A percentile compares a stretch with the other conserved stretches of the same genome.
Conservation (phyloP, 257 asterid species). For the Pogostemon cablin region DNA sequence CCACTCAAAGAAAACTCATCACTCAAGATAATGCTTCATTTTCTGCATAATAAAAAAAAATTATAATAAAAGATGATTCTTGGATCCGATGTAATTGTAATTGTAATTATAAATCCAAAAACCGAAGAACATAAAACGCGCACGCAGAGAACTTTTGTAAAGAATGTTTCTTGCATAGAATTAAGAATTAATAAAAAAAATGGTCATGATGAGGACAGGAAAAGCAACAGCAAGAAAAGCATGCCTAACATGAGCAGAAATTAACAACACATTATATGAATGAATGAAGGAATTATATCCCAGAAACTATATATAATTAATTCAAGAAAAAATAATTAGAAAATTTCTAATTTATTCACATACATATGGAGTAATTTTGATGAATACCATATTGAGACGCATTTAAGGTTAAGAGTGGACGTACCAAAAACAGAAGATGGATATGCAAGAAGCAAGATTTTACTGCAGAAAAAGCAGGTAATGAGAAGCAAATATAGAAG, state of each 20-base stretch:
- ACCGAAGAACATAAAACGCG: neutral
- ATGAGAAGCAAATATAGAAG: constrained; percentile 18
- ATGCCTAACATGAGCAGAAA: constrained; percentile 27
- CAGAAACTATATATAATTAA: neutral
- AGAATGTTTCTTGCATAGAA: constrained; percentile 39
- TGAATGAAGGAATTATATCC: neutral
- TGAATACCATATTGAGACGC: too few relatives aligned
- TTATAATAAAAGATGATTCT: constrained; percentile 15
- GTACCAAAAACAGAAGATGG: constrained; percentile 37
- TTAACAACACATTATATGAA: constrained; percentile 14
- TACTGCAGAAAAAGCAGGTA: constrained; percentile 18
- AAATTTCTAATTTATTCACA: neutral
- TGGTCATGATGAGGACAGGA: constrained; percentile 38
- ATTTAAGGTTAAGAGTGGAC: neutral
- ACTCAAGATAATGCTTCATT: constrained; percentile 38
- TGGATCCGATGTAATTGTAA: constrained; percentile 53
- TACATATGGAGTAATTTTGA: constrained; percentile 11
- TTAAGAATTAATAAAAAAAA: constrained; percentile 25
- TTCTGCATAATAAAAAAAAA: constrained; percentile 35
- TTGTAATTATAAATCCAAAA: constrained; percentile 10
- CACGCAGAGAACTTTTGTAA: constrained; percentile 36
- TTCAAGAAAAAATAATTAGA: neutral
- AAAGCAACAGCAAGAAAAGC: constrained; percentile 39
- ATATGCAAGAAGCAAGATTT: constrained; percentile 34
- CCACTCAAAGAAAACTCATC: constrained; percentile 22